Evolutionary conservation across 2,329 filamentous ascomycete species (phyloP), one percentile per base, ranked within the genome.

Genomic region (Leptosphaerulina australis): DNA sequence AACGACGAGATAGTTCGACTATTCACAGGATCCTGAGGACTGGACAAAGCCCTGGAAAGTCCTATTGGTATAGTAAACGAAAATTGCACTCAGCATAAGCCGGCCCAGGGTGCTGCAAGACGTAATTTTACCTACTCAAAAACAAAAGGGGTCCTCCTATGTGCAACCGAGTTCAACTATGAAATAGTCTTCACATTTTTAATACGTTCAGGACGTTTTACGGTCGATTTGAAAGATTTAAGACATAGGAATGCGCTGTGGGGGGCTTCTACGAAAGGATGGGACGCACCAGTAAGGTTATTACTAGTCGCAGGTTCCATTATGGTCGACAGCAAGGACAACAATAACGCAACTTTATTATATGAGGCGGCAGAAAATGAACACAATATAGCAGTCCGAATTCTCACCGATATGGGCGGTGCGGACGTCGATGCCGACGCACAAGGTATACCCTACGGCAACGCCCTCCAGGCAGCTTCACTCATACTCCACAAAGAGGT

Each of bases 141-240:
- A 12, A 11, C 14, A 29, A 56, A 39, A 26, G 62, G 47, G 22
- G 47, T 61, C 30, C 53, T 64, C n/a, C 56, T 56, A 4, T 70
- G 60, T 57, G 63, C 68, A 18, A 53, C 46, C 10, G 44, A 64
- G 50, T 37, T 56, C 36, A 62, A 33, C n/a, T 33, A 64, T 44
- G 51, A 59, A 41, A 46, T 50, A 20, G 44, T 63, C 21, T 28
- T 63, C 22, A 37, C 52, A 50, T 17, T 44, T 63, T 14, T 56
- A 66, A 17, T 50, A 65, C 17, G 50, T 54, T 39, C 55, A 37
- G 45, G 58, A 17, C 30, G n/a, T 44, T 50, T 53, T n/a, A 41
- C 60, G 5, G 25, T 44, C 11, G 31, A 35, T 12, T 11, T 30
- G 1, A 26, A 18, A 2, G 29, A 44, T n/a, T 18, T 17, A 17